Evolutionary conservation across 2,329 filamentous ascomycete genomes (phyloP), one percentile per base, ranked within the genome.

Genomic region (Diaporthe citrichinensis): DNA sequence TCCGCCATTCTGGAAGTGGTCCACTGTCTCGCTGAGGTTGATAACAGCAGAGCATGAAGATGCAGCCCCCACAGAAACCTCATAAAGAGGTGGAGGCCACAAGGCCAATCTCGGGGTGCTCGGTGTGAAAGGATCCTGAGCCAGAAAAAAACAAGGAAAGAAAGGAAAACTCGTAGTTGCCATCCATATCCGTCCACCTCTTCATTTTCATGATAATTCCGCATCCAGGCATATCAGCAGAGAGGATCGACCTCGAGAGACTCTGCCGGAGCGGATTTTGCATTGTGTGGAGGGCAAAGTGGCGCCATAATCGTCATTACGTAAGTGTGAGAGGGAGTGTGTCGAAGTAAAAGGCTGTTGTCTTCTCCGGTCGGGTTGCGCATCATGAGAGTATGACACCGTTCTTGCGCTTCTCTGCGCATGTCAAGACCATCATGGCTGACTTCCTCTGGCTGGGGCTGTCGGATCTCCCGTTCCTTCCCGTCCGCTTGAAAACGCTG

Each of bases 401-500:
- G 85, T 90, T 93, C 89, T 95, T 97, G 84, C 95, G 94, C 91
- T 98, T 98, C 88, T 98, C 95, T 77, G 92, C 94, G 83, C 93
- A 96, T 79, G 94, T 96, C 79, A 98, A 90, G 79, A 98, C 94
- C 82, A 98, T 91, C 89, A 95, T 93, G 72, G 95, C 94, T 79
- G 94, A 94, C 88, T 93, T 96, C 85, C 95, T 94, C 85, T 95
- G 92, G 76, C 90, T 88, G 51, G 71, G 67, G 59, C 74, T 76
- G 80, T 92, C 88, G 78, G 90, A 85, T 84, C 83, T 92, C 90
- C 85, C 87, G 84, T 65, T 85, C 84, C 82, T 87, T 84, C 82
- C 88, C 84, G 87, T 88, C 74, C 91, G 90, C 87, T 92, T 93
- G 82, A 93, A 92, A 36, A 92, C 88, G 73, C 90, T 90, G 76